Evolutionary conservation across 257 asterid species (phyloP).

Genomic region (Haberlea rhodopensis): DNA sequence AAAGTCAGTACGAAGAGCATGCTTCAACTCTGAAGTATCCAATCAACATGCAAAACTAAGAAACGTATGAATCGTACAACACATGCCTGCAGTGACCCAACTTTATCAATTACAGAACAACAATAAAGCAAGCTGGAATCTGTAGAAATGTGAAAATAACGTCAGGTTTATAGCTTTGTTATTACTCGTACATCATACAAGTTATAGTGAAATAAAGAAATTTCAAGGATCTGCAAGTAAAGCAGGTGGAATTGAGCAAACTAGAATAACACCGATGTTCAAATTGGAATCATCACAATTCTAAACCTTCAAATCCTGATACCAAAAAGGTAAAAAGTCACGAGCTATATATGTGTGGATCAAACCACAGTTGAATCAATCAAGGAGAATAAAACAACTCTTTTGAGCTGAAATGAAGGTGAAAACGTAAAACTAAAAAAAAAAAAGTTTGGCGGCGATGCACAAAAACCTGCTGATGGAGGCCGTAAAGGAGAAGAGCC

Average conservation of each 20-base stretch:
- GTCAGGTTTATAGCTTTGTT: not conserved
- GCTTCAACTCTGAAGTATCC: not conserved
- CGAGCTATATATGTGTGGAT: not conserved
- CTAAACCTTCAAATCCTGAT: not conserved
- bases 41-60: no score
- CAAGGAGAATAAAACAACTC: not conserved
- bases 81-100: no score
- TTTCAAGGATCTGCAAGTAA: not conserved
- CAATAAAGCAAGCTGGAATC: not conserved
- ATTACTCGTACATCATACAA: not conserved
- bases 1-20: not conserved
- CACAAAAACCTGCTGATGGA: conserved; percentile 73
- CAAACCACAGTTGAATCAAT: not conserved
- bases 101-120: no score
- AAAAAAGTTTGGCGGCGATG: not conserved
- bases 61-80: not conserved
- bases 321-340: no score
- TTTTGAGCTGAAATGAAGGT: not conserved
- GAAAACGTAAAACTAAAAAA: not conserved
- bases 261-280: not conserved
- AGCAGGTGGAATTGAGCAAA: not conserved
- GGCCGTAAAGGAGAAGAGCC: conserved; percentile 86
- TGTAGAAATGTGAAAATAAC: no score
- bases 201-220: not conserved
- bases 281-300: not conserved